Evolutionary conservation across 495 filamentous ascomycete genomes (phyloP).

Genomic region (Penicillium waksmanii): DNA sequence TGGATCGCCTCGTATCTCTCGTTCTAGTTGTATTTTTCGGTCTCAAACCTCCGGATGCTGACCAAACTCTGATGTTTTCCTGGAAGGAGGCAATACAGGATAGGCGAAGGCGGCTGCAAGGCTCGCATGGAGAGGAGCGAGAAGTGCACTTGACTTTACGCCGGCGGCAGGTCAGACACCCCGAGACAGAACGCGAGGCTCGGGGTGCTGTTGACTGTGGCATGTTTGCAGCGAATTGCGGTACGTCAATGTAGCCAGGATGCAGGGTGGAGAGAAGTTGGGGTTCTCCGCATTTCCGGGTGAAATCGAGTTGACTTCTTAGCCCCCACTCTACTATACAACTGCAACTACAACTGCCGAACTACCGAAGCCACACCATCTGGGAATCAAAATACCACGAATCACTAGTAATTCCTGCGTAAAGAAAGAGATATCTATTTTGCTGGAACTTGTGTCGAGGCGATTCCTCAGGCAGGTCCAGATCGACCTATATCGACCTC

Average conservation of each 20-base stretch:
- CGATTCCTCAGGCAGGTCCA: too few relatives aligned
- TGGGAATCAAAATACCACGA: too few relatives aligned
- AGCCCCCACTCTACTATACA: too few relatives aligned
- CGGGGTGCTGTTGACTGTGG: background rate
- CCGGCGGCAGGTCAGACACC: constrained; percentile 42
- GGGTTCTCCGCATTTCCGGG: too few relatives aligned
- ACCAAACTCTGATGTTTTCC: constrained; percentile 34
- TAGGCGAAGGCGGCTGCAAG: constrained; percentile 38
- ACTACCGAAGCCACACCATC: too few relatives aligned
- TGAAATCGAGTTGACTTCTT: too few relatives aligned
- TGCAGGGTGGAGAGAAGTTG: too few relatives aligned
- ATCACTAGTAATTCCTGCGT: too few relatives aligned
- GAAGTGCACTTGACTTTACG: constrained; percentile 40
- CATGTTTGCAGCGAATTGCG: background rate
- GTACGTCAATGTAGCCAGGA: background rate
- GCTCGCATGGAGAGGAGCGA: constrained; percentile 33
- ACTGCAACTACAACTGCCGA: too few relatives aligned
- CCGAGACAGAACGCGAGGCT: constrained; percentile 8
- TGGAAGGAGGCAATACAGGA: constrained; percentile 41
- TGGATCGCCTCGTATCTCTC: background rate
- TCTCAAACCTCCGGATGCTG: background rate
- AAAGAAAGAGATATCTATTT: too few relatives aligned
- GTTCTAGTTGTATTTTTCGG: background rate
- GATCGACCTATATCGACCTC: too few relatives aligned
- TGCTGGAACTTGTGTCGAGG: too few relatives aligned